These are phyloP conservation scores for Graphium sp. DNA, from an alignment of 2,329 filamentous ascomycete genomes.

Conservation along the genomic window DNA sequence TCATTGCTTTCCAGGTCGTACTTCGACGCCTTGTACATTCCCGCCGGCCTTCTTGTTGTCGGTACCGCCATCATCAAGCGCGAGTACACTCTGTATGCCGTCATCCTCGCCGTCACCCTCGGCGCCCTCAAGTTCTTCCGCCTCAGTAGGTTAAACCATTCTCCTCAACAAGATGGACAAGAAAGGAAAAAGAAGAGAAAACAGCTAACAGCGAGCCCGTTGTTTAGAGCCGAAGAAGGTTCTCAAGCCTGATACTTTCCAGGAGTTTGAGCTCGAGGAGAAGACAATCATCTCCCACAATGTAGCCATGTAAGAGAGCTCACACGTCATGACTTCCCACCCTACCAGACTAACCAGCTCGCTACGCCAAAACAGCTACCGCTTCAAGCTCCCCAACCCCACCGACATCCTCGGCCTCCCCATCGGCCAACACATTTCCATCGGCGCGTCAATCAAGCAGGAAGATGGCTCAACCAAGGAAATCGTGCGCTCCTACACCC, in stretches of 20 bases:
- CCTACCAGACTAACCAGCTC: constrained; percentile 1
- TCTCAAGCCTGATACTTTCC: constrained; percentile 74
- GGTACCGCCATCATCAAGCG: constrained; percentile 64
- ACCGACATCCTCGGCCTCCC: constrained; percentile 82
- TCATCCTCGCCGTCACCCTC: constrained; percentile 46
- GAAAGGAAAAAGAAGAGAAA: no score
- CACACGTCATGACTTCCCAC: neutral
- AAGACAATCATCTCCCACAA: constrained; percentile 97
- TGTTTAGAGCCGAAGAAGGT: constrained; percentile 56
- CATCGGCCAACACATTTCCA: constrained; percentile 97
- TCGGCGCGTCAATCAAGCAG: constrained; percentile 58
- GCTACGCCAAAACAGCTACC: constrained; percentile 47
- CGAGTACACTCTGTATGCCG: constrained; percentile 59
- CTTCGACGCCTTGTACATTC: constrained; percentile 69
- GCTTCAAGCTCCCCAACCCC: constrained; percentile 67
- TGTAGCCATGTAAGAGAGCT: constrained; percentile 63
- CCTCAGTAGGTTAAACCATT: constrained; percentile 39
- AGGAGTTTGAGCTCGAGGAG: constrained; percentile 83
- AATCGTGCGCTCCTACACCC: constrained; percentile 82
- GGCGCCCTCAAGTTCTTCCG: constrained; percentile 55
- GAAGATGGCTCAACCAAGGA: constrained; percentile 61
- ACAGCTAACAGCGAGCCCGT: no score
- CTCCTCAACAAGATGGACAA: no score
- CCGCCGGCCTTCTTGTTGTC: constrained; percentile 60
- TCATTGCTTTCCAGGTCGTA: constrained; percentile 42